Base-by-base conservation (phyloP, 116 monocot species). In the Dioscorea cayenensis region DNA sequence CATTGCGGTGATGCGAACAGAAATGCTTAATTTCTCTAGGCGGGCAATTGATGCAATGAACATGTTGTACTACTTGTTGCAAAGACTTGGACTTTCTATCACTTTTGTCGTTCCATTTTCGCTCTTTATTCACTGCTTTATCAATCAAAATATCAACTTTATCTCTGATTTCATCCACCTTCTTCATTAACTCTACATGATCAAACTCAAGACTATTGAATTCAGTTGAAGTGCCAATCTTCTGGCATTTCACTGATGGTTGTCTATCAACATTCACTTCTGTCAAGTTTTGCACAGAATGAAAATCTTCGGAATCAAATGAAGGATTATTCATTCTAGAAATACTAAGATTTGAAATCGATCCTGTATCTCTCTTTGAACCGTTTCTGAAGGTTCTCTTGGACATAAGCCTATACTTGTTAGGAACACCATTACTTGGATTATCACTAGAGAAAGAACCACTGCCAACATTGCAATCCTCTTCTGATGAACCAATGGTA, bases 151-250 rank as follows among this genome's bases (percentile, higher is more conserved):
- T n/a, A 55, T 55, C n/a, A 55, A 55, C 55, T 5, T 16, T 55
- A n/a, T 55, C 19, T 55, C 55, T 55, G n/a, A 55, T 55, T 55
- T 55, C 55, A 55, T 55, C 55, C 55, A 55, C 55, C 55, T 55
- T 55, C 55, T 55, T 12, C n/a, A 55, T 55, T n/a, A 55, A 55
- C 14, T 55, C 55, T 55, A 16, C 17, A 55, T 55, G 55, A 55
- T 55, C 14, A 19, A 16, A 55, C 4, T 55, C 18, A 55, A 14
- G 14, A 16, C 17, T 16, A 3, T n/a, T 55, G n/a, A 55, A 55
- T 55, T 16, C 19, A n/a, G 55, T 55, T 55, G 55, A 55, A 16
- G 55, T 16, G 55, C 55, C 55, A 3, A 55, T 5, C 2, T 55
- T n/a, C 2, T 55, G 55, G n/a, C n/a, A 55, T n/a, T 16, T 55